phyloP scores from a whole-genome alignment of 345 rosid species.

The Populus alba region DNA sequence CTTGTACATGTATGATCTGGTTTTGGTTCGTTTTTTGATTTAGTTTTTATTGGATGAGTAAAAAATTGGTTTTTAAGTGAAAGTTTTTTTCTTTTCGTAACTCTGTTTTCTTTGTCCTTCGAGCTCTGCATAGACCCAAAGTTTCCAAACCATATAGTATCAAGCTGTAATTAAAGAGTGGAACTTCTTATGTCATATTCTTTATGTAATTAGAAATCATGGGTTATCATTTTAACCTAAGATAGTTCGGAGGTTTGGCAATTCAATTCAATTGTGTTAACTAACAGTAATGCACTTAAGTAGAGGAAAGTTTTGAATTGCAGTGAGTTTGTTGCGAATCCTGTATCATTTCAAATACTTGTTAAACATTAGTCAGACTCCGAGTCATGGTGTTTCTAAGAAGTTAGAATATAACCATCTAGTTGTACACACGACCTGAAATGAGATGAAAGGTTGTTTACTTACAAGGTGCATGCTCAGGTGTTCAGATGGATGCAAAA shows the following conservation, averaged over 20 bases:
- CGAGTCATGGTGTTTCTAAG: too few species aligned
- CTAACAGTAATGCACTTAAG: too few species aligned
- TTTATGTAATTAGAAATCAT: neutral
- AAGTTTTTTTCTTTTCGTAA: neutral
- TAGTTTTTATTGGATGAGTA: neutral
- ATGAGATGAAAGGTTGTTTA: neutral
- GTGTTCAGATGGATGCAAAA: slow-evolving; percentile 99
- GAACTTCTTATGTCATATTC: neutral
- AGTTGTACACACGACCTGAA: neutral
- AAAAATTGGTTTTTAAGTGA: neutral
- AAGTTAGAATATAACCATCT: neutral
- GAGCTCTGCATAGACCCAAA: neutral
- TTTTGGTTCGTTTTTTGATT: neutral
- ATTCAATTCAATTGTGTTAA: too few species aligned
- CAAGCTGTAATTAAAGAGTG: neutral
- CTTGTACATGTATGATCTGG: neutral
- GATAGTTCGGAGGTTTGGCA: neutral
- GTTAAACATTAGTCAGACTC: too few species aligned
- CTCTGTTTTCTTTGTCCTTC: neutral
- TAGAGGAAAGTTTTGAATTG: neutral
- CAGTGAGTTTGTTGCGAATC: too few species aligned
- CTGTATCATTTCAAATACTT: too few species aligned
- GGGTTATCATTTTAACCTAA: neutral
- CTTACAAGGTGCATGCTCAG: slow-evolving; percentile 28
- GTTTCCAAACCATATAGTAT: neutral